Base-by-base conservation (phyloP, 1,284 basidiomycete genomes). In the Ceraceosorus guamensis region DNA sequence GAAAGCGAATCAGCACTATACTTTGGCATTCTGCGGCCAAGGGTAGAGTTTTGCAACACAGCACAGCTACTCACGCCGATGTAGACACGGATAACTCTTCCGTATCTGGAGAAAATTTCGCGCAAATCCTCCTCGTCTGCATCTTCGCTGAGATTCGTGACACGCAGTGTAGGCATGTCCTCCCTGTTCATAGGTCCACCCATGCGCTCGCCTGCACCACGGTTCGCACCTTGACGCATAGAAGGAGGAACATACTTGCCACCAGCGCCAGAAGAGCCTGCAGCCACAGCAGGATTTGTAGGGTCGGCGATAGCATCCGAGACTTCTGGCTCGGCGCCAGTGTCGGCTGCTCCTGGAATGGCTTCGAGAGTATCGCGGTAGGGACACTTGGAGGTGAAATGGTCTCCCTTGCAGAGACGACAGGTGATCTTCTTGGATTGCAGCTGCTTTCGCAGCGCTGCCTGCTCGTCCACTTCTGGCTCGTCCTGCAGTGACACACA, bases 331-430 rank as follows among this genome's bases (percentile, higher is more conserved):
- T 41, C 39, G 10, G 39, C 39, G 39, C 39, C 39, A 48, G 67
- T 65, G 49, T 68, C 67, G 53, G 66, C 64, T 31, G 70, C 81
- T 10, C 87, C 89, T 18, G 87, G 84, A 10, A 78, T 76, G 47
- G 90, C 84, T 47, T 80, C 81, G 46, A 83, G 78, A 18, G 89
- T 88, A 68, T 97, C 92, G 79, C 91, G 95, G 83, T 95, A 95
- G 10, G 95, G 95, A 83, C 95, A 98, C 78, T 92, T 91, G 61
- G 91, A 88, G 10, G 95, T 99, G 79, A 92, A 98, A 80, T 98
- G 95, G 67, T 88, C 88, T 56, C 93, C 93, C 77, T 93, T 91
- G 80, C 95, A 98, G 58, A 95, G 80, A 69, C 95, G 85, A 82
- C 93, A 99, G 52, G 84, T 80, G 63, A 99, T 89, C 73, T 91